These are phyloP conservation scores for Sphenostylis stenocarpa DNA, from an alignment of 306 rosid genomes.

Conservation along the genomic window DNA sequence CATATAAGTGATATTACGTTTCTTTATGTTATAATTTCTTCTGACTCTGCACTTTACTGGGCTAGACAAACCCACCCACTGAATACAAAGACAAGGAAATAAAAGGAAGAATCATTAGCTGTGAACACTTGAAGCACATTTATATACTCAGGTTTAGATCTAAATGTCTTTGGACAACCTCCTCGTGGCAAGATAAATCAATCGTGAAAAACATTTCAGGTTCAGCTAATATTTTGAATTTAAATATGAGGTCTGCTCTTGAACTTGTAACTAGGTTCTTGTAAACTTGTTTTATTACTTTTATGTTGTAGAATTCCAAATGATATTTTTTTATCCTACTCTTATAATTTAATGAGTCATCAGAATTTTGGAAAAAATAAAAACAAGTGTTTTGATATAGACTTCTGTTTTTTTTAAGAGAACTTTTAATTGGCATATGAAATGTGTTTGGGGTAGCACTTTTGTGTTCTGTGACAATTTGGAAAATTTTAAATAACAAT, in stretches of 20 bases:
- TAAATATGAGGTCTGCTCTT: conserved; percentile 8
- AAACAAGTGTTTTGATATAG: neutral
- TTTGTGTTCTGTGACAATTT: neutral
- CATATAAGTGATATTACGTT: neutral
- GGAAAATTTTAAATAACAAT: conserved; percentile 2
- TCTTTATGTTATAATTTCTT: conserved; percentile 23
- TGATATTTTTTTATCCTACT: neutral
- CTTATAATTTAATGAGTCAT: conserved; percentile 11
- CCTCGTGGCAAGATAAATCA: neutral
- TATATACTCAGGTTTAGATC: neutral
- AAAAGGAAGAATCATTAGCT: neutral
- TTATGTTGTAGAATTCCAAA: neutral
- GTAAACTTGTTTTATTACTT: neutral
- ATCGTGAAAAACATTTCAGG: neutral
- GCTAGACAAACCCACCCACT: conserved; percentile 1
- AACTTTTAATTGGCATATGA: conserved; percentile 14
- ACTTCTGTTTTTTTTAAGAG: conserved; percentile 2
- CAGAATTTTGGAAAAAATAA: neutral
- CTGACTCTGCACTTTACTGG: neutral
- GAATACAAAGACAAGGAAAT: neutral
- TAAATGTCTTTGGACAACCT: conserved; percentile 3
- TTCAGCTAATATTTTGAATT: neutral
- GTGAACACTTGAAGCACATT: neutral
- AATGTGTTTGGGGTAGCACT: neutral
- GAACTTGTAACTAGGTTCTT: neutral